Percentiles rank a stretch among this genome's conserved stretches.
phyloP scores from a whole-genome alignment of 2,329 filamentous ascomycete species.

The Ceratocystis albifundus region DNA sequence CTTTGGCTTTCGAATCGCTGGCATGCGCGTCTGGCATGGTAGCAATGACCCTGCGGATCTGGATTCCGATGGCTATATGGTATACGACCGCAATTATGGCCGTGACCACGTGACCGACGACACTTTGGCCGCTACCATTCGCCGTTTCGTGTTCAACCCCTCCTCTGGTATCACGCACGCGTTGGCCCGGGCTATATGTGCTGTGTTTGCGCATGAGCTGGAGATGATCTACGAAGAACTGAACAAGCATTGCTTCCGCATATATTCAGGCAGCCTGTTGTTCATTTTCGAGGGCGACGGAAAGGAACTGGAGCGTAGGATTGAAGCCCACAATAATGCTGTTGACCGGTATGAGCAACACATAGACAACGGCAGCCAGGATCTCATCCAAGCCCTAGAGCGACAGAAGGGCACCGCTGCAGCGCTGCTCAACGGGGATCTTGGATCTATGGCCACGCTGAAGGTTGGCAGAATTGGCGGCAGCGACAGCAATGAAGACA shows the following conservation, averaged over 20 bases:
- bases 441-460: constrained; percentile 27
- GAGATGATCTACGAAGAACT: constrained; percentile 42
- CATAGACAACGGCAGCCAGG: constrained; percentile 26
- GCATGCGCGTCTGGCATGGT: constrained; percentile 53
- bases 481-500: constrained; percentile 28
- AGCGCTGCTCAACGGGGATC: constrained; percentile 41
- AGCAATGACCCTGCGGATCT: constrained; percentile 41
- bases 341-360: constrained; percentile 31
- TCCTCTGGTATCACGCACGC: constrained; percentile 48
- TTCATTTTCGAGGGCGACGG: constrained; percentile 56
- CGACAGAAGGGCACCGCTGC: constrained; percentile 38
- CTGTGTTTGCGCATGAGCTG: constrained; percentile 44
- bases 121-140: constrained; percentile 45
- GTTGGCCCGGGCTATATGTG: constrained; percentile 44
- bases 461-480: constrained; percentile 23
- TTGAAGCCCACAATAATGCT: constrained; percentile 43
- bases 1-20: constrained; percentile 52
- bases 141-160: constrained; percentile 47
- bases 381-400: constrained; percentile 30
- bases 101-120: constrained; percentile 40
- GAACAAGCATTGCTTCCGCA: constrained; percentile 46
- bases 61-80: constrained; percentile 44
- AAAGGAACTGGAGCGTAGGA: constrained; percentile 39
- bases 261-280: constrained; percentile 52
- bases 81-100: constrained; percentile 55